Conservation (phyloP, 139 green algal species). For the Dunaliella sp. region DNA sequence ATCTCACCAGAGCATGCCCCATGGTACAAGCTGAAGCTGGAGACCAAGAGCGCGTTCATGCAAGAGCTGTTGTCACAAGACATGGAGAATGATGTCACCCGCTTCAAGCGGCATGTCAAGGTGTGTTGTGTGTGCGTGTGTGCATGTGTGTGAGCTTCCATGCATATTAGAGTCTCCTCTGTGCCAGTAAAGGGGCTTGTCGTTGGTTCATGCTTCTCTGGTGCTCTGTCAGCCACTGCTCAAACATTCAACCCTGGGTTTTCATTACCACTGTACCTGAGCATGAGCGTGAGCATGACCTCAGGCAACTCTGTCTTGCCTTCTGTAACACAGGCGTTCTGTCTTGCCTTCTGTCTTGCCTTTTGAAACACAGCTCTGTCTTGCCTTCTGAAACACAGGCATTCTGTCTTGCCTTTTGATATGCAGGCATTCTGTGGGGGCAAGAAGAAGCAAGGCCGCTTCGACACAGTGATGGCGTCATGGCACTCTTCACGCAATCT, state of each 20-base stretch:
- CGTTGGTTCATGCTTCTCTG: too few relatives aligned
- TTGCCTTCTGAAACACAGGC: too few relatives aligned
- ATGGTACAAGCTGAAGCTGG: conserved; percentile 32
- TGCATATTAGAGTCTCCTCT: not conserved
- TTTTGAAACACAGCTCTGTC: too few relatives aligned
- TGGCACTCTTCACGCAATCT: not conserved
- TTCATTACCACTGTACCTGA: too few relatives aligned
- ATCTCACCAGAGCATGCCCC: conserved; percentile 26
- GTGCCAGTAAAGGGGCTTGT: not conserved
- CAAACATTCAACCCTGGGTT: too few relatives aligned
- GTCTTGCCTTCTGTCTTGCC: too few relatives aligned
- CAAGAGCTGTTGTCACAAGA: conserved; percentile 35
- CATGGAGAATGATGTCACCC: conserved; percentile 28
- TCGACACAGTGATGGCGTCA: not conserved
- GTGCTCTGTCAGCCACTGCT: too few relatives aligned
- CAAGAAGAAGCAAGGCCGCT: conserved; percentile 37
- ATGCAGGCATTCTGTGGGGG: conserved; percentile 37
- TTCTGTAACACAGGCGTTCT: too few relatives aligned
- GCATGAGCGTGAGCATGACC: too few relatives aligned
- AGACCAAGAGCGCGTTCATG: conserved; percentile 25
- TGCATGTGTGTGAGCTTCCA: not conserved
- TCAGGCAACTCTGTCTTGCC: too few relatives aligned
- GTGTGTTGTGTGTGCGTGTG: not conserved
- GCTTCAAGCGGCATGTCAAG: conserved; percentile 54
- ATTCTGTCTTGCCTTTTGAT: too few relatives aligned